Evolutionary conservation across 805 yeast genomes (phyloP).

Genomic region (Metschnikowia amazonensis): DNA sequence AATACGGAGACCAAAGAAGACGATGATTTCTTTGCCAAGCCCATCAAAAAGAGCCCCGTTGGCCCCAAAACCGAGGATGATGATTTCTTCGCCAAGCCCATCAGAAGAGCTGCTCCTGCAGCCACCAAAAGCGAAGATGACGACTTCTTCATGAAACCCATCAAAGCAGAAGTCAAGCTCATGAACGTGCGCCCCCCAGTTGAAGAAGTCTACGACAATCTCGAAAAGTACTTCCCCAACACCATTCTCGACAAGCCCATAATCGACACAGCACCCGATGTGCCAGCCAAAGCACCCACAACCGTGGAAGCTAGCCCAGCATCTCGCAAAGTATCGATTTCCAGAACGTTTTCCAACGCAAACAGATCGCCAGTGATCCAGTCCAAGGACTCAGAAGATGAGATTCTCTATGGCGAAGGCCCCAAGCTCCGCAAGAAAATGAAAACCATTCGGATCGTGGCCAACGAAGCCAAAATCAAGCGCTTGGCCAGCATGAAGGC

Average conservation of each 20-base stretch:
- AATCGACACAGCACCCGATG: conserved; percentile 60
- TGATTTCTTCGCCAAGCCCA: conserved; percentile 20
- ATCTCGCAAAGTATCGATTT: conserved; percentile 23
- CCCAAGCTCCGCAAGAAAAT: conserved; percentile 55
- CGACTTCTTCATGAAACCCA: conserved; percentile 20
- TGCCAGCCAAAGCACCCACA: conserved; percentile 33
- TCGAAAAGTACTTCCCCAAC: conserved; percentile 88
- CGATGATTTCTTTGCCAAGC: conserved; percentile 11
- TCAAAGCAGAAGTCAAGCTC: conserved; percentile 9
- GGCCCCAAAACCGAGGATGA: neutral
- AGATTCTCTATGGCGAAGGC: conserved; percentile 36
- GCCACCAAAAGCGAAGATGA: neutral
- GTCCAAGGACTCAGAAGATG: conserved; percentile 27
- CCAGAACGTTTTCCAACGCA: conserved; percentile 43
- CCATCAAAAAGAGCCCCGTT: neutral
- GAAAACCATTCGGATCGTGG: conserved; percentile 91
- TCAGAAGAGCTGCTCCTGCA: no score
- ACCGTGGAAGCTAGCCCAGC: conserved; percentile 23
- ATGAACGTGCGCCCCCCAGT: conserved; percentile 90
- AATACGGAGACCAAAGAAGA: conserved; percentile 5
- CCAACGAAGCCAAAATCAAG: conserved; percentile 69
- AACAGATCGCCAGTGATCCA: conserved; percentile 34
- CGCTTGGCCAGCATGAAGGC: conserved; percentile 26
- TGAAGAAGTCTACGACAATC: conserved; percentile 85
- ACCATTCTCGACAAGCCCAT: conserved; percentile 91